phyloP scores from a whole-genome alignment of 23 red algal species.

The Agarophyton chilense region DNA sequence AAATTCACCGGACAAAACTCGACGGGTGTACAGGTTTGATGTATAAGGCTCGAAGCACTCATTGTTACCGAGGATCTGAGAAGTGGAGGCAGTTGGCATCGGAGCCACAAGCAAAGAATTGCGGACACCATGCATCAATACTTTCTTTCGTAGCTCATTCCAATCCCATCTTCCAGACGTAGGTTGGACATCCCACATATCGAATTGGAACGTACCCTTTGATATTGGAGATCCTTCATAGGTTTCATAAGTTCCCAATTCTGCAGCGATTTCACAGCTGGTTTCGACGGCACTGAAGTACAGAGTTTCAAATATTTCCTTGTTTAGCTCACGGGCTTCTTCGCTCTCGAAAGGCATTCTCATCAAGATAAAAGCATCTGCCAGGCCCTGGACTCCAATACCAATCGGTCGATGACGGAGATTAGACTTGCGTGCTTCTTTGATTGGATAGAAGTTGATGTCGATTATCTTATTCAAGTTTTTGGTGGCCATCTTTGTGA shows the following conservation, averaged over 20 bases:
- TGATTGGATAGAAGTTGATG: constrained; percentile 93
- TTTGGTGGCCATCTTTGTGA: constrained; percentile 79
- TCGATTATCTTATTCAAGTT: constrained; percentile 99
- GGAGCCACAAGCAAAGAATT: constrained; percentile 98
- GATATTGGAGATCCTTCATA: constrained; percentile 92
- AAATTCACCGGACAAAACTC: constrained; percentile 97
- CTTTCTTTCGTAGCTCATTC: constrained; percentile 72
- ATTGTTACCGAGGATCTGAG: constrained; percentile 99
- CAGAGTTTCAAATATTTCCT: constrained; percentile 92
- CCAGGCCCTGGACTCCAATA: constrained; percentile 94
- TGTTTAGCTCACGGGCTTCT: constrained; percentile 87
- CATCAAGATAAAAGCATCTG: constrained; percentile 98
- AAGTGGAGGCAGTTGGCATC: constrained; percentile 99
- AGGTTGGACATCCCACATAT: constrained; percentile 90
- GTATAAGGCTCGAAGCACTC: constrained; percentile 99
- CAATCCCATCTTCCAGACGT: constrained; percentile 91
- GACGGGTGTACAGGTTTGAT: constrained; percentile 91
- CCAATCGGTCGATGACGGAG: constrained; percentile 94
- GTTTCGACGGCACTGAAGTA: constrained; percentile 90
- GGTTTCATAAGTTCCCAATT: constrained; percentile 83
- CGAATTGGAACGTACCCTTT: constrained; percentile 92
- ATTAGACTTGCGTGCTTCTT: constrained; percentile 92
- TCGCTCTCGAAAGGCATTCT: constrained; percentile 97
- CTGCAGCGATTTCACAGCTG: constrained; percentile 79
- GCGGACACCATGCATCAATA: constrained; percentile 76